Evolutionary conservation across 352 stramenopile genomes (phyloP).

Genomic region (Globisporangium emineosum): DNA sequence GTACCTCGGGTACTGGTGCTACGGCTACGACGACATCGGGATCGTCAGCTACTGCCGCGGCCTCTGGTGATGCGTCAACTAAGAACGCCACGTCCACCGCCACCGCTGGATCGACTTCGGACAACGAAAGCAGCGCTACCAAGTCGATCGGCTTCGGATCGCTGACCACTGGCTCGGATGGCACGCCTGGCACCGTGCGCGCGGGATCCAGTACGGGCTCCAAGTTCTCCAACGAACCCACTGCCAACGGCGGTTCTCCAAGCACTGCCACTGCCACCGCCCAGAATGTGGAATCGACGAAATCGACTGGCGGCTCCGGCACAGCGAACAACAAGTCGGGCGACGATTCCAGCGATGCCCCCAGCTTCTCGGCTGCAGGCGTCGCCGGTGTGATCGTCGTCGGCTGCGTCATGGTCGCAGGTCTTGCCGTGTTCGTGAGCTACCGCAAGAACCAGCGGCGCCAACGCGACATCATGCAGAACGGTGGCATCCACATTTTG

Average conservation of each 20-base stretch:
- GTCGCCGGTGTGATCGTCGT: slow-evolving; percentile 57
- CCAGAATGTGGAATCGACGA: slow-evolving; percentile 5
- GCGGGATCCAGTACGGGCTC: slow-evolving; percentile 15
- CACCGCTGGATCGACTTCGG: not conserved
- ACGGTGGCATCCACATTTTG: slow-evolving; percentile 41
- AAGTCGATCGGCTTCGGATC: slow-evolving; percentile 19
- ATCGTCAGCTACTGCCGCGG: slow-evolving; percentile 6
- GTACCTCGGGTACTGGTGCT: not conserved
- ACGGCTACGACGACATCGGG: not conserved
- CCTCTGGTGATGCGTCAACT: not conserved
- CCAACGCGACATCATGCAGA: slow-evolving; percentile 77
- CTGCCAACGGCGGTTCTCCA: not conserved
- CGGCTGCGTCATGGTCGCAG: slow-evolving; percentile 46
- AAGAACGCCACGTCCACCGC: not conserved
- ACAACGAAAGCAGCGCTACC: not conserved
- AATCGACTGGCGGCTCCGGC: slow-evolving; percentile 4
- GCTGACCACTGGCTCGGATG: slow-evolving; percentile 7
- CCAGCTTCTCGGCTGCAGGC: slow-evolving; percentile 50
- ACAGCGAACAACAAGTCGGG: slow-evolving; percentile 39
- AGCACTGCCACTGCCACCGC: slow-evolving; percentile 7
- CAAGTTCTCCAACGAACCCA: slow-evolving; percentile 19
- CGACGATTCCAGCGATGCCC: not conserved
- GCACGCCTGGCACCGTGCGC: slow-evolving; percentile 12
- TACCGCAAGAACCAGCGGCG: slow-evolving; percentile 79
- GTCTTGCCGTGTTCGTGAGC: slow-evolving; percentile 39